Evolutionary conservation across 768 basidiomycete species (phyloP).

Genomic region (Russula vinacea): DNA sequence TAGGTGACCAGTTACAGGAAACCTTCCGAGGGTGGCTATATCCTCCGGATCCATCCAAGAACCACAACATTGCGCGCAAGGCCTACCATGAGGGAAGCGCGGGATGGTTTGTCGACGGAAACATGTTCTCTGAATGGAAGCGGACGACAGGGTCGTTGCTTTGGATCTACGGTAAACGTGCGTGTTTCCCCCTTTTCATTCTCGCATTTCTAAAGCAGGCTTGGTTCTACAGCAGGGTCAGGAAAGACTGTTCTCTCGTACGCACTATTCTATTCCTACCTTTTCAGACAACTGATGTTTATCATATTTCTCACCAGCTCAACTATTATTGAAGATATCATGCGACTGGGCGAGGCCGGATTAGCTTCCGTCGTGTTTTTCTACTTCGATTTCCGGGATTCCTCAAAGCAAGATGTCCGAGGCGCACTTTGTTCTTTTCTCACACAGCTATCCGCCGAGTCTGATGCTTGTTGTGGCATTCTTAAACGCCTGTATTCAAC

Average conservation of each 20-base stretch:
- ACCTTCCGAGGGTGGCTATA: not conserved
- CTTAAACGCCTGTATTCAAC: not conserved
- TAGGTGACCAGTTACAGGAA: not conserved
- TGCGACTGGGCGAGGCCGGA: not conserved
- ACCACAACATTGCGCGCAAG: not conserved
- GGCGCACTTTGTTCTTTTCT: not conserved
- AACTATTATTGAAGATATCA: not conserved
- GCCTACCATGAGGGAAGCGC: not conserved
- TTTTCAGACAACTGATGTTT: not conserved
- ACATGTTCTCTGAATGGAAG: not conserved
- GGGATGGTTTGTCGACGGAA: not conserved
- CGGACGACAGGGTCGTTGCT: not conserved
- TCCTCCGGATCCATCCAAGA: not conserved
- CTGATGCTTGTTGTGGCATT: not conserved
- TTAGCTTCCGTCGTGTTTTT: not conserved
- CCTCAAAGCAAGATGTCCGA: not conserved
- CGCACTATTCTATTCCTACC: not conserved
- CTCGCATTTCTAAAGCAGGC: not conserved
- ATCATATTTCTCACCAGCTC: not conserved
- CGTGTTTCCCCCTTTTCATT: not conserved
- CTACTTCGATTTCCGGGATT: not conserved
- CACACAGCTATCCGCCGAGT: not conserved
- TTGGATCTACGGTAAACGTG: constrained; percentile 5
- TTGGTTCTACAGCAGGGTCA: not conserved
- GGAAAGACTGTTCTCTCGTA: constrained; percentile 2